These are phyloP conservation scores for Lentinus tigrinus DNA, from an alignment of 768 basidiomycete species.

Conservation along the genomic window DNA sequence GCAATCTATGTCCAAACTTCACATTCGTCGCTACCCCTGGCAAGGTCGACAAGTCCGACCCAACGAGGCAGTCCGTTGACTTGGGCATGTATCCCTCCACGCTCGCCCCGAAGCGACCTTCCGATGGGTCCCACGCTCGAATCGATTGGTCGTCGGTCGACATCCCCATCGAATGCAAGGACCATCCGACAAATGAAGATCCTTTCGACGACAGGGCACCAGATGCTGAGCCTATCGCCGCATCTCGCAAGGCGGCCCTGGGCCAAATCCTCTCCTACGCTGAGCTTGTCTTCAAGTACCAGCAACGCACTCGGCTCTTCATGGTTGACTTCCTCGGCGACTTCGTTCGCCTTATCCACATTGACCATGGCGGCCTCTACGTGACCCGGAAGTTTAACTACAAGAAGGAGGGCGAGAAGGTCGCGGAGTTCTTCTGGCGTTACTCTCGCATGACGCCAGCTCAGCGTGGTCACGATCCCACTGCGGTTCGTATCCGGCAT, in stretches of 20 bases:
- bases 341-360: neutral
- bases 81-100: neutral
- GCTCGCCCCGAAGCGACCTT: neutral
- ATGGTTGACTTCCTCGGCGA: neutral
- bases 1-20: neutral
- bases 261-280: slow-evolving; percentile 1
- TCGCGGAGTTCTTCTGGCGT: slow-evolving; percentile 3
- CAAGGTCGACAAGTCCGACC: neutral
- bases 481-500: neutral
- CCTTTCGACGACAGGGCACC: slow-evolving; percentile 1
- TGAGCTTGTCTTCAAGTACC: neutral
- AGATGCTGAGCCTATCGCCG: neutral
- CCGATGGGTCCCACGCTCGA: neutral
- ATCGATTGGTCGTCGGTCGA: slow-evolving; percentile 2
- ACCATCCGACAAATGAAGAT: neutral
- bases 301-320: slow-evolving; percentile 2
- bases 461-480: slow-evolving; percentile 1
- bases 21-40: neutral
- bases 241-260: neutral
- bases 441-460: neutral
- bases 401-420: neutral
- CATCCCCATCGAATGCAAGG: slow-evolving; percentile 7
- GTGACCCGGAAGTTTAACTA: slow-evolving; percentile 7
- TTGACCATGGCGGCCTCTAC: neutral
- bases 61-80: neutral